Evolutionary conservation across 2,329 filamentous ascomycete species (phyloP).

Genomic region (Colletotrichum sp.): DNA sequence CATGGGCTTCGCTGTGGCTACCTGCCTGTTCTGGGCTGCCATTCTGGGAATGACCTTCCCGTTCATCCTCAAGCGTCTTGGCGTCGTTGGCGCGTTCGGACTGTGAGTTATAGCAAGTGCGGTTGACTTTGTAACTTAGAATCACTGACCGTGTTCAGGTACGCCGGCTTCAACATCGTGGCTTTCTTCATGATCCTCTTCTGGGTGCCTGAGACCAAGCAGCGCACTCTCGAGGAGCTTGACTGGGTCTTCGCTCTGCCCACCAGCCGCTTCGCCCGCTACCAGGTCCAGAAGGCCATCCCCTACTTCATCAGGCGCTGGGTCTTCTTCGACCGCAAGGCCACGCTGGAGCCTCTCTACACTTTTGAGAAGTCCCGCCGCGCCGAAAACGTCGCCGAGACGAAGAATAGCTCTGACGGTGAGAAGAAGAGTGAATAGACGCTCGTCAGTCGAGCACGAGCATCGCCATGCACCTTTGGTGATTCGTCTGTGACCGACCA

Average conservation of each 20-base stretch:
- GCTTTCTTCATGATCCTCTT: slow-evolving; percentile 63
- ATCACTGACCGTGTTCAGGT: slow-evolving; percentile 27
- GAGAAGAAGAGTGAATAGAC: slow-evolving; percentile 15
- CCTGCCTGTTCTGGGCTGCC: slow-evolving; percentile 65
- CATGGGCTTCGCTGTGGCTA: slow-evolving; percentile 73
- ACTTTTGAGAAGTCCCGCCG: slow-evolving; percentile 31
- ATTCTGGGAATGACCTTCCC: slow-evolving; percentile 70
- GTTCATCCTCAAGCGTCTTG: slow-evolving; percentile 52
- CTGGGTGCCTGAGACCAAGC: slow-evolving; percentile 63
- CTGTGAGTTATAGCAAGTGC: slow-evolving; percentile 28
- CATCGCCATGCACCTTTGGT: not conserved
- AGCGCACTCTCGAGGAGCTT: slow-evolving; percentile 45
- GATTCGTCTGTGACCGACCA: too few species aligned
- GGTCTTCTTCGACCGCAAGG: slow-evolving; percentile 33
- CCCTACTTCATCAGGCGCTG: slow-evolving; percentile 37
- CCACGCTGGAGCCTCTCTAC: slow-evolving; percentile 47
- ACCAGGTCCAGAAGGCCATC: slow-evolving; percentile 36
- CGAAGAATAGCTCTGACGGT: slow-evolving; percentile 5
- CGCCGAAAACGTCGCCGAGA: not conserved
- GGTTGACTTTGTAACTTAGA: not conserved
- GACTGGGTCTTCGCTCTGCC: slow-evolving; percentile 43
- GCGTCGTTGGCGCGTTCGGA: slow-evolving; percentile 47
- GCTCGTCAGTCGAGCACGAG: not conserved
- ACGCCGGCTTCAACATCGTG: slow-evolving; percentile 60
- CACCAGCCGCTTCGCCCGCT: slow-evolving; percentile 33